Evolutionary conservation across 495 filamentous ascomycete species (phyloP).

Genomic region (Chaetomium tenue): DNA sequence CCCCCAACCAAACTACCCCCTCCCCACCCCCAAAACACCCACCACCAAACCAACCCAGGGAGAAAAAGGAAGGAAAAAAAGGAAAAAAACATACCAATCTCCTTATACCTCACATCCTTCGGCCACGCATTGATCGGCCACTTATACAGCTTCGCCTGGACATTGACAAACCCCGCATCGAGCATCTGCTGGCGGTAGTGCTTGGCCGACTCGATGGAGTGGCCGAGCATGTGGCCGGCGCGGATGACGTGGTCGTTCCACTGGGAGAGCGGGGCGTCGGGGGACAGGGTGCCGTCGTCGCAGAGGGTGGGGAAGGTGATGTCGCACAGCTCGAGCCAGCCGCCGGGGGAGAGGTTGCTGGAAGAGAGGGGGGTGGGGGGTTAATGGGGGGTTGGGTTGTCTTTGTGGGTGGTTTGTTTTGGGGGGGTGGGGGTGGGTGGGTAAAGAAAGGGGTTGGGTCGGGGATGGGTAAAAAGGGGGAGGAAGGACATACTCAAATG

Average conservation of each 20-base stretch:
- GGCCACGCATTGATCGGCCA: constrained; percentile 23
- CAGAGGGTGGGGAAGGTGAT: constrained; percentile 2
- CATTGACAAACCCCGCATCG: constrained; percentile 23
- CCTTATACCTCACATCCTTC: constrained; percentile 18
- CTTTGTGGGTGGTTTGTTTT: no score
- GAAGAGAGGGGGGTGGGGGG: constrained; percentile 37
- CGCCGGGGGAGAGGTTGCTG: constrained; percentile 15
- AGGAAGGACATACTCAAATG: not conserved
- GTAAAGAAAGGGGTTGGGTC: no score
- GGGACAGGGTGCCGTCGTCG: constrained; percentile 16
- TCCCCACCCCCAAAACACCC: no score
- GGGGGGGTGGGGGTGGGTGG: no score
- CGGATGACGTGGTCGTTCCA: constrained; percentile 18
- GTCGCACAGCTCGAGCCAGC: constrained; percentile 17
- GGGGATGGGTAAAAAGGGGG: not conserved
- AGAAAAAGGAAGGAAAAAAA: not conserved
- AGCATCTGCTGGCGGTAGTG: constrained; percentile 15
- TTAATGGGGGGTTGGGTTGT: not conserved
- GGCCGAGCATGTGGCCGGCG: not conserved
- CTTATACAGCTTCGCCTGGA: constrained; percentile 14
- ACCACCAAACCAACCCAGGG: not conserved
- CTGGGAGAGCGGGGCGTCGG: constrained; percentile 1
- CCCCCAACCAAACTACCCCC: not conserved
- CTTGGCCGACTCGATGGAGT: not conserved
- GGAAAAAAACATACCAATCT: constrained; percentile 4